Percentiles rank a stretch among this genome's conserved stretches.
Conservation (phyloP, 768 basidiomycete species). For the Russula brevipes region DNA sequence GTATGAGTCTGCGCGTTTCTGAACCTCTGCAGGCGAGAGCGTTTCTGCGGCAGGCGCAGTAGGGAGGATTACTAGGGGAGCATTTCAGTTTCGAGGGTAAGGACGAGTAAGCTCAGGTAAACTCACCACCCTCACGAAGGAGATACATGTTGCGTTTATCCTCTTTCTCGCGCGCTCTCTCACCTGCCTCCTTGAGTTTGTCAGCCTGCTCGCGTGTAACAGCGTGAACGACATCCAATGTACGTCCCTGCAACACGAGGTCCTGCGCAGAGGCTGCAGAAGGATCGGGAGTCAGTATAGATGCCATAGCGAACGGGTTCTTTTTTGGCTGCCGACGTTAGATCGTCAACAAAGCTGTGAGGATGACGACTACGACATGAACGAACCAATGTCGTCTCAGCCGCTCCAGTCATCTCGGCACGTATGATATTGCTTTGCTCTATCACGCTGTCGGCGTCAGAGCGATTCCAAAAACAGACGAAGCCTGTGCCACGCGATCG, state of each 20-base stretch:
- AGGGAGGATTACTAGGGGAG: slow-evolving; percentile 73
- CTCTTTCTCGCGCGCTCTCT: slow-evolving; percentile 77
- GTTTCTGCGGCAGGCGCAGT: slow-evolving; percentile 74
- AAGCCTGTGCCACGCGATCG: slow-evolving; percentile 95
- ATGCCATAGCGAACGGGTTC: slow-evolving; percentile 84
- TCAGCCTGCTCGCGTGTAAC: slow-evolving; percentile 87
- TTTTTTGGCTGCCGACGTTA: slow-evolving; percentile 46
- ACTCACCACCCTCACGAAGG: slow-evolving; percentile 88
- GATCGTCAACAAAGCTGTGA: background rate
- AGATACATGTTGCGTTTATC: slow-evolving; percentile 97
- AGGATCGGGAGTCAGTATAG: slow-evolving; percentile 91
- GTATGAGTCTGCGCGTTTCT: slow-evolving; percentile 80
- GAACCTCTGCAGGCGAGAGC: slow-evolving; percentile 70
- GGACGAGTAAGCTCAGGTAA: background rate
- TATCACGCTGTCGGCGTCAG: slow-evolving; percentile 81
- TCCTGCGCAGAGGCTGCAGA: slow-evolving; percentile 76
- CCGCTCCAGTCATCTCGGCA: slow-evolving; percentile 52
- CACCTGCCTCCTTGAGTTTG: slow-evolving; percentile 83
- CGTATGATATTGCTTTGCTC: slow-evolving; percentile 72
- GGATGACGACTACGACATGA: background rate
- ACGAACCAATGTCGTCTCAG: slow-evolving; percentile 27
- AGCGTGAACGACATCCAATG: slow-evolving; percentile 84
- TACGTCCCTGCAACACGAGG: slow-evolving; percentile 87
- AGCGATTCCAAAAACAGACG: slow-evolving; percentile 93
- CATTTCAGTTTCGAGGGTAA: background rate